These are phyloP conservation scores for Blastocystis hominis DNA, from an alignment of 352 stramenopile genomes.

Conservation along the genomic window DNA sequence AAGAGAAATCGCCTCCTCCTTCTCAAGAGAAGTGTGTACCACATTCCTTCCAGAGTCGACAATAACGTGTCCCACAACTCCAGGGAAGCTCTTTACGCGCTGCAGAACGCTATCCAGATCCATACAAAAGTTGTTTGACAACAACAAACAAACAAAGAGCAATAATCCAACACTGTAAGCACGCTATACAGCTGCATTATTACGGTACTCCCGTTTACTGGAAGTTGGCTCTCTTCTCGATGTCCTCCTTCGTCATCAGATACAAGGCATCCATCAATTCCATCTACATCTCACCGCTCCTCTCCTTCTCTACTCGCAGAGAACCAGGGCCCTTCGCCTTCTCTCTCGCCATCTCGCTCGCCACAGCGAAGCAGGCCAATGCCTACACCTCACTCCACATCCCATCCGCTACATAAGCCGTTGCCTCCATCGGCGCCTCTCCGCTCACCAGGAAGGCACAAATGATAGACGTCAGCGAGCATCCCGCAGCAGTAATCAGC, in stretches of 20 bases:
- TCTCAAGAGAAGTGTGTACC: constrained; percentile 10
- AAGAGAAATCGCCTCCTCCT: constrained; percentile 5
- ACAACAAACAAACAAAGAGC: background rate
- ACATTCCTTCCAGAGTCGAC: constrained; percentile 2
- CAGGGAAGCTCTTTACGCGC: constrained; percentile 20
- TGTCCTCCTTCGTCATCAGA: constrained; percentile 54
- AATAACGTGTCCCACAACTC: constrained; percentile 39
- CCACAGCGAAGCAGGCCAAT: constrained; percentile 47
- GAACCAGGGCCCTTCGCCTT: constrained; percentile 51
- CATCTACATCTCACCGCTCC: constrained; percentile 20
- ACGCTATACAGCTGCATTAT: constrained; percentile 32
- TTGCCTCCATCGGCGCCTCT: constrained; percentile 16
- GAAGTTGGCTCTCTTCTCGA: constrained; percentile 19
- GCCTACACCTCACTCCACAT: constrained; percentile 5
- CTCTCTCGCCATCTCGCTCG: constrained; percentile 53
- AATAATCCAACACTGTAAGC: constrained; percentile 39
- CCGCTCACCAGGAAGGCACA: constrained; percentile 43
- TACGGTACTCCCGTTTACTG: background rate
- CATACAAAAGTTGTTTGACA: background rate
- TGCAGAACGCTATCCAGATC: constrained; percentile 24
- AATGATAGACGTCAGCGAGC: constrained; percentile 47
- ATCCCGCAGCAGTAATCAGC: constrained; percentile 42
- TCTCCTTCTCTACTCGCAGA: background rate
- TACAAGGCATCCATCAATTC: constrained; percentile 56
- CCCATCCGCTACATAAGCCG: constrained; percentile 15